Evolutionary conservation across 1,284 basidiomycete genomes (phyloP).

Genomic region (Acaromyces ingoldii): DNA sequence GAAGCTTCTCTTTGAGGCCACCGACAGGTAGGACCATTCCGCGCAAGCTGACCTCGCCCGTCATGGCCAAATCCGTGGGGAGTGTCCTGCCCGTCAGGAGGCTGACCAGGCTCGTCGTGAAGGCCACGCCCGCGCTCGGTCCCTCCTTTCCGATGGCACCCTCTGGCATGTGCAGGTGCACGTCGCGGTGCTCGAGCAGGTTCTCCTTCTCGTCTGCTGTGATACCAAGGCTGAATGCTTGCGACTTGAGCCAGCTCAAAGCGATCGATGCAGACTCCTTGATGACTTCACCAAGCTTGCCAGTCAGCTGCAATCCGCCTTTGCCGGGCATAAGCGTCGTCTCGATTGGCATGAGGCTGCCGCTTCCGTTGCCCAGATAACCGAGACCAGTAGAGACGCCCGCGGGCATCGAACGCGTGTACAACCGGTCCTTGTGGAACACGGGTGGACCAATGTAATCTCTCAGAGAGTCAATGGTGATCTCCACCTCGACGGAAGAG

Average conservation of each 20-base stretch:
- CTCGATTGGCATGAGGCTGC: slow-evolving; percentile 95
- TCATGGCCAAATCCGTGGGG: slow-evolving; percentile 47
- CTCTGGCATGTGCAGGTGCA: slow-evolving; percentile 51
- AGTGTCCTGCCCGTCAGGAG: slow-evolving; percentile 59
- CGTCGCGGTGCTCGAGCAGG: slow-evolving; percentile 66
- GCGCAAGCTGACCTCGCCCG: slow-evolving; percentile 47
- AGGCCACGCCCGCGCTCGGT: slow-evolving; percentile 89
- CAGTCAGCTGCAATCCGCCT: slow-evolving; percentile 78
- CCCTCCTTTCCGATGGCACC: slow-evolving; percentile 97
- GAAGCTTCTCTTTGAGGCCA: slow-evolving; percentile 49
- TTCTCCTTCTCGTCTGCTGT: slow-evolving; percentile 62
- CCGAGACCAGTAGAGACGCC: slow-evolving; percentile 92
- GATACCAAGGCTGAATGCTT: slow-evolving; percentile 82
- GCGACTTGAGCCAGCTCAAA: slow-evolving; percentile 84
- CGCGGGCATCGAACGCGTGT: slow-evolving; percentile 70
- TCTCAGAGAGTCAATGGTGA: slow-evolving; percentile 81
- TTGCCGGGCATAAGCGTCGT: slow-evolving; percentile 49
- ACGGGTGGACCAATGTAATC: slow-evolving; percentile 94
- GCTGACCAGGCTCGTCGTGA: slow-evolving; percentile 83
- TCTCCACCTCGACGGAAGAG: slow-evolving; percentile 68
- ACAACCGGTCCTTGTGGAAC: slow-evolving; percentile 93
- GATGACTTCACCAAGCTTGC: slow-evolving; percentile 96
- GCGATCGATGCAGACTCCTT: slow-evolving; percentile 92
- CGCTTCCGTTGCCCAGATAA: slow-evolving; percentile 91
- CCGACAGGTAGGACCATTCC: slow-evolving; percentile 50